These are phyloP conservation scores for Colletotrichum tofieldiae DNA, from an alignment of 2,329 filamentous ascomycete genomes.

Conservation along the genomic window DNA sequence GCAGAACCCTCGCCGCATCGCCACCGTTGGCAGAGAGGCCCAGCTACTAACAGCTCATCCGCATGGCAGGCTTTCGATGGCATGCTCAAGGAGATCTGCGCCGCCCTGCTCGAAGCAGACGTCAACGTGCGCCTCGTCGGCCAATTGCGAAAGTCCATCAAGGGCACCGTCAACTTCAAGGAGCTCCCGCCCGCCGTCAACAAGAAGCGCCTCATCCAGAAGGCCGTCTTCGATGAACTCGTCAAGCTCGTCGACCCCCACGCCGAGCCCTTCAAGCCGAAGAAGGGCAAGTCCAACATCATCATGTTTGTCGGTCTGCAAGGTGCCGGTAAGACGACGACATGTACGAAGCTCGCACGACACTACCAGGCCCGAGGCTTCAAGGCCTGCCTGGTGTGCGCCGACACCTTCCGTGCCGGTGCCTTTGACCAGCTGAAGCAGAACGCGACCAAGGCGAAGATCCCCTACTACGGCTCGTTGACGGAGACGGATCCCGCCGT, in stretches of 20 bases:
- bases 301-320: conserved; percentile 99
- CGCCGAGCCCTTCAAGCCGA: conserved; percentile 94
- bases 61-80: conserved; percentile 85
- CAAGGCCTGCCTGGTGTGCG: conserved; percentile 93
- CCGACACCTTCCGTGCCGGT: conserved; percentile 98
- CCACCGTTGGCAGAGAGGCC: not conserved
- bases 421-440: conserved; percentile 99
- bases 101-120: conserved; percentile 95
- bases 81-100: conserved; percentile 99
- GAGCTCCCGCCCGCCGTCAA: conserved; percentile 92
- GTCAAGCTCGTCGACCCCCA: conserved; percentile 97
- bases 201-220: conserved; percentile 98
- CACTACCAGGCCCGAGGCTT: conserved; percentile 97
- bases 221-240: conserved; percentile 96
- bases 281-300: conserved; percentile 95
- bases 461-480: conserved; percentile 96
- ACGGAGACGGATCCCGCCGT: conserved; percentile 96
- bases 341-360: conserved; percentile 95
- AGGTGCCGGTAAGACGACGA: conserved; percentile 97
- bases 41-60: conserved; percentile 10
- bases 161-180: conserved; percentile 92
- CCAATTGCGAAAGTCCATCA: conserved; percentile 93
- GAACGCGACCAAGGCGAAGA: conserved; percentile 98
- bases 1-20: conserved; percentile 9
- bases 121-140: conserved; percentile 96